These are phyloP conservation scores for Ascosphaera apis DNA, from an alignment of 2,329 filamentous ascomycete species.

Conservation along the genomic window DNA sequence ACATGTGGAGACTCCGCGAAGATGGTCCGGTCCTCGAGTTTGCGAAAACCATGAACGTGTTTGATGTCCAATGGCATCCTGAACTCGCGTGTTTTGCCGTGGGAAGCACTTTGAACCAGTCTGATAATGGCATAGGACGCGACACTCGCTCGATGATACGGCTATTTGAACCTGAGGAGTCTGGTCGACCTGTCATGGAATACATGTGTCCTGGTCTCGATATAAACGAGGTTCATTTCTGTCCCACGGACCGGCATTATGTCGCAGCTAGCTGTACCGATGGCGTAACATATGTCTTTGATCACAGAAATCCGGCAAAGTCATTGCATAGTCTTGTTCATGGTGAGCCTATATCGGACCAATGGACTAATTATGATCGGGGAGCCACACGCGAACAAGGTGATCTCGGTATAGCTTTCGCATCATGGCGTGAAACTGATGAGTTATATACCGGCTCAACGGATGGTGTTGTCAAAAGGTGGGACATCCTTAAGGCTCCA, in stretches of 20 bases:
- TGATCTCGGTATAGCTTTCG: constrained; percentile 35
- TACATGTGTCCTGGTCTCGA: constrained; percentile 35
- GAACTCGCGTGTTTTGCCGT: constrained; percentile 27
- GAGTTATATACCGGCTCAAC: constrained; percentile 36
- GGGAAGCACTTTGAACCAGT: constrained; percentile 16
- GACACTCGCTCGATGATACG: constrained; percentile 27
- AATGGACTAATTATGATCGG: constrained; percentile 12
- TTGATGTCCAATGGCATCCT: constrained; percentile 35
- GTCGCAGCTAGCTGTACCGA: constrained; percentile 37
- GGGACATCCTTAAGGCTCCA: constrained; percentile 31
- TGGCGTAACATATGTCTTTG: constrained; percentile 37
- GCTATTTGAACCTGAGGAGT: constrained; percentile 23
- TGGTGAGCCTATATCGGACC: constrained; percentile 25
- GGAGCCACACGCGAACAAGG: constrained; percentile 21
- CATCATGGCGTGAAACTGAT: constrained; percentile 29
- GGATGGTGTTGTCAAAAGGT: constrained; percentile 35
- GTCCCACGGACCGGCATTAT: constrained; percentile 21
- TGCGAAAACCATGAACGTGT: constrained; percentile 29
- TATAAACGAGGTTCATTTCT: constrained; percentile 36
- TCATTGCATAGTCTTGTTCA: constrained; percentile 29
- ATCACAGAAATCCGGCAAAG: constrained; percentile 23
- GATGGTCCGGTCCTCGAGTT: constrained; percentile 15
- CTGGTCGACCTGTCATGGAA: constrained; percentile 18
- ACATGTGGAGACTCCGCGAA: constrained; percentile 28
- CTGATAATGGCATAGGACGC: constrained; percentile 9